Conservation (phyloP, 805 yeast species). For the Candida piceae region DNA sequence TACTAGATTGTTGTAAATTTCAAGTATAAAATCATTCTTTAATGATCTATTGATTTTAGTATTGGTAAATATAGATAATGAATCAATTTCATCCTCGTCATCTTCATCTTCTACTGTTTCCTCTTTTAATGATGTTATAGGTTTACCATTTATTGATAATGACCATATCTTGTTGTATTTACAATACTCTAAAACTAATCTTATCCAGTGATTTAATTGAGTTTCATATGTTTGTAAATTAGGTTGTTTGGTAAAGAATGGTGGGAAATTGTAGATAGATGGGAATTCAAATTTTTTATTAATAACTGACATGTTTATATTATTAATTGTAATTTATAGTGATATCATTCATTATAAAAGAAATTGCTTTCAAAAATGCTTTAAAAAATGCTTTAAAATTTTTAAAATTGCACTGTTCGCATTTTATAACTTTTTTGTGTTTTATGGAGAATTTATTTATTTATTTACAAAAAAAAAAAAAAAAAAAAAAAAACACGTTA, state of each 20-base stretch:
- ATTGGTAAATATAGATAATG: constrained; percentile 43
- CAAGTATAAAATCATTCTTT: constrained; percentile 48
- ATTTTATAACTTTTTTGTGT: too few relatives aligned
- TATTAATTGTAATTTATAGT: too few relatives aligned
- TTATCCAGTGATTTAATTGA: constrained; percentile 76
- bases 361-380: too few relatives aligned
- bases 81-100: constrained; percentile 6
- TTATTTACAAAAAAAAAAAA: too few relatives aligned
- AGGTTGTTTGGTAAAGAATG: constrained; percentile 86
- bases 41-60: constrained; percentile 46
- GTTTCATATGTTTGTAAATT: constrained; percentile 71
- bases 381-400: too few relatives aligned
- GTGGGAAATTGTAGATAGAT: constrained; percentile 72
- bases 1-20: constrained; percentile 55
- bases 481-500: too few relatives aligned
- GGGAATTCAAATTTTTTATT: constrained; percentile 34
- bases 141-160: constrained; percentile 35
- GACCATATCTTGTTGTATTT: constrained; percentile 51
- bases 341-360: too few relatives aligned
- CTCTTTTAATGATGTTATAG: constrained; percentile 21
- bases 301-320: neutral
- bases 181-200: constrained; percentile 59
- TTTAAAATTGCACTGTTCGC: too few relatives aligned
- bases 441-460: too few relatives aligned
- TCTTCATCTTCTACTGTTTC: constrained; percentile 25